Base-by-base conservation (phyloP, 371 early-diverging fungal genomes). In the Catenaria anguillulae region DNA sequence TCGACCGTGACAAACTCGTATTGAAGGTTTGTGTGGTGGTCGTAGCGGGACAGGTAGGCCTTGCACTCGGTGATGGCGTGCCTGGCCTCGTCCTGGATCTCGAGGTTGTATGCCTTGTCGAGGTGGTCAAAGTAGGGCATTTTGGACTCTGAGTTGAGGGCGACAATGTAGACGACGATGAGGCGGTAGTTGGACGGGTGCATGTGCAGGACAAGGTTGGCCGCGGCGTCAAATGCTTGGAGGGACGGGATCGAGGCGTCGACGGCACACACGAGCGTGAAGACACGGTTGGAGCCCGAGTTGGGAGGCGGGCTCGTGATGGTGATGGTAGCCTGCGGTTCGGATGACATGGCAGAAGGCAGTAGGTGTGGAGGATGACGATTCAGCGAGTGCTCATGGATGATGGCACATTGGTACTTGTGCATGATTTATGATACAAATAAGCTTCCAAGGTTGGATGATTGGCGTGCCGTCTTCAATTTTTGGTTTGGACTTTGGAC, bases 61-160 rank as follows among this genome's bases (percentile, higher is more conserved):
- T 62, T 33, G 46, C 56, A 55, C 45, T 19, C 40, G 26, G 24
- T 10, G 42, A 56, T 37, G 21, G 56, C 63, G 33, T 34, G 8
- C 3, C 19, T 8, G 5, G 63, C 33, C 58, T 55, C 35, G 31
- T 56, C 33, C 33, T 56, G 55, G 23, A 62, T 62, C 35, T 62
- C 63, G 36, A 62, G 34, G 48, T 62, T 62, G 24, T 56, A 56
- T 5, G 63, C 50, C 63, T 62, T 62, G 42, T 62, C 63, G 31
- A 62, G 46, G 48, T 62, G 63, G 45, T 62, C 63, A 26, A n/a
- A 59, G 59, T n/a, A 13, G 33, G 17, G 5, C 10, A 10, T 37
- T n/a, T n/a, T 59, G 13, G 13, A 24, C 5, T 31, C 26, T 6
- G 35, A 59, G 43, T 58, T 58, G 24, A 58, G 58, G 24, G 58